Base-by-base conservation (phyloP, 192 early-diverging fungal genomes). In the Haplosporangium gracile region DNA sequence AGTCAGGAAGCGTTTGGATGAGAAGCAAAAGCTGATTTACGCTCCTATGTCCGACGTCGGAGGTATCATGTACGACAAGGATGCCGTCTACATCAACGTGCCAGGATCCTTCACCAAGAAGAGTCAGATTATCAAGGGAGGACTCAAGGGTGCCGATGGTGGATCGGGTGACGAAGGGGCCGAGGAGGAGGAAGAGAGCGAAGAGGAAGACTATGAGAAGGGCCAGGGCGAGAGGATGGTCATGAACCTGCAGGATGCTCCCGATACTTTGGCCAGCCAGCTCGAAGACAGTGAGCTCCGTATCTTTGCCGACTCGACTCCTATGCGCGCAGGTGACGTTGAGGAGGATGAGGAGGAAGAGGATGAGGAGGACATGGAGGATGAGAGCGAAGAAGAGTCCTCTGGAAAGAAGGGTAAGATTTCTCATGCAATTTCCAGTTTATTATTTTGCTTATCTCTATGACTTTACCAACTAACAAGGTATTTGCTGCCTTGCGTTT, bases 61-160 rank as follows among this genome's bases (percentile, higher is more conserved):
- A 79, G 99, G 99, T 68, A 96, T 99, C 74, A 94, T 99, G 93
- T 99, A 99, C 90, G 99, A 99, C 89, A 98, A 97, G 89, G 99
- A 99, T 90, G 99, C 98, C 9, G 97, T 99, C 32, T 99, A 99
- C 82, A 98, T 99, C 82, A 97, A 98, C 74, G 95, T 99, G 29
- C 96, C 96, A 39, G 98, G 97, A 51, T 91, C 92, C 47, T 96
- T 96, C 80, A 94, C 93, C 39, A 92, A 93, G 79, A 89, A 91
- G 81, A 89, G 85, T 20, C 89, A 91, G 11, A 76, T 88, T 60
- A 55, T 84, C 63, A 89, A 92, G 29, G 69, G 74, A n/a, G 76
- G 78, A 10, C 78, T 82, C 65, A 90, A 87, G 55, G 88, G 86
- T 39, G 87, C 71, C 26, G 87, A 80, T 6, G 81, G 89, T 22